A percentile compares a stretch with the other conserved stretches of the same genome.
These are phyloP conservation scores for Globisporangium echinulatum DNA, from an alignment of 352 stramenopile species.

Conservation along the genomic window DNA sequence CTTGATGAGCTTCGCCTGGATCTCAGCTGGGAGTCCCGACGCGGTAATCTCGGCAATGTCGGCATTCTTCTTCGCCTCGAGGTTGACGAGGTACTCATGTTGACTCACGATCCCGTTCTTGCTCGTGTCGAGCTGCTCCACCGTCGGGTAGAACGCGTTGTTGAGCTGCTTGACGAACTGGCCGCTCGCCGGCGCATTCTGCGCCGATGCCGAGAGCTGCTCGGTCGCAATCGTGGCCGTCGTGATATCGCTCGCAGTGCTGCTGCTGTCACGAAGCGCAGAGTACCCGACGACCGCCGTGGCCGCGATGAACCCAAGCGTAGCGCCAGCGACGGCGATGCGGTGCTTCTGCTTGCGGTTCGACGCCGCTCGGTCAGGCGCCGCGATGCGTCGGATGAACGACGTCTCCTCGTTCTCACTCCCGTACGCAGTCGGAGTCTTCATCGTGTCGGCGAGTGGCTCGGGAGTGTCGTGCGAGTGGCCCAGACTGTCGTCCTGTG, in stretches of 20 bases:
- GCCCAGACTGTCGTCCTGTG: not conserved
- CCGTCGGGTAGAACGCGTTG: constrained; percentile 32
- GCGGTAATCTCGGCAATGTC: constrained; percentile 22
- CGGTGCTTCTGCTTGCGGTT: constrained; percentile 38
- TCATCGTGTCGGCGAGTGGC: constrained; percentile 23
- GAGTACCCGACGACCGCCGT: constrained; percentile 37
- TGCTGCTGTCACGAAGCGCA: constrained; percentile 15
- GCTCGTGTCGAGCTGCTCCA: constrained; percentile 29
- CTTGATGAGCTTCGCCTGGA: constrained; percentile 29
- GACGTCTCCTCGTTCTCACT: constrained; percentile 51
- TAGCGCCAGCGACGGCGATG: constrained; percentile 30
- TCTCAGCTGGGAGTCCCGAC: constrained; percentile 21
- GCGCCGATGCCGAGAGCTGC: constrained; percentile 22
- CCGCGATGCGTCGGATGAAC: constrained; percentile 50
- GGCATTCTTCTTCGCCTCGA: constrained; percentile 19
- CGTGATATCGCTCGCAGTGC: not conserved
- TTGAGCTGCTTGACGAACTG: constrained; percentile 28
- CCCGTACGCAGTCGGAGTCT: constrained; percentile 43
- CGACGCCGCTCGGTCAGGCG: constrained; percentile 23
- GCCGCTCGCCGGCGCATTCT: constrained; percentile 14
- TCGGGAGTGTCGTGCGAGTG: too few species aligned
- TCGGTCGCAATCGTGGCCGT: constrained; percentile 12
- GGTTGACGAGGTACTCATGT: constrained; percentile 28
- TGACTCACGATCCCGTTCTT: constrained; percentile 25
- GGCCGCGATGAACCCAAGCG: constrained; percentile 28